A percentile compares a stretch with the other conserved stretches of the same genome.
phyloP scores from a whole-genome alignment of 2,329 filamentous ascomycete species.

The Talaromyces sp. region DNA sequence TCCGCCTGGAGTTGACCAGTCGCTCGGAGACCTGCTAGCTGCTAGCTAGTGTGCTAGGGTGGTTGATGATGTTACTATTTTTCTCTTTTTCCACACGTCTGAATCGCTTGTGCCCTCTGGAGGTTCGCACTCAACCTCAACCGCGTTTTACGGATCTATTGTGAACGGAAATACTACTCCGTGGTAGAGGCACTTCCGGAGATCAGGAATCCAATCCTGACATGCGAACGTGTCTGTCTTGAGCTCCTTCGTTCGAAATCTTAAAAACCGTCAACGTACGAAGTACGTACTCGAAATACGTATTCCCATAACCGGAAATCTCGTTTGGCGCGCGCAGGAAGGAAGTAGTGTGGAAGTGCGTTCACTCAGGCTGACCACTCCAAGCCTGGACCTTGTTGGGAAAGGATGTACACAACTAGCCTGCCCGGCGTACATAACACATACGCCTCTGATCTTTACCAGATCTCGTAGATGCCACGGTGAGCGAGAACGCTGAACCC shows the following conservation, averaged over 20 bases:
- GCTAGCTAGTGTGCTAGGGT: not conserved
- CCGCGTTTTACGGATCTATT: not conserved
- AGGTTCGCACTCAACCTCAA: not conserved
- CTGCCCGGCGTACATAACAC: slow-evolving; percentile 8
- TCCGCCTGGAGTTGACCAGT: slow-evolving; percentile 18
- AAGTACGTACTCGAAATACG: not conserved
- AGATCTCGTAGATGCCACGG: slow-evolving; percentile 9
- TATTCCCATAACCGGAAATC: not conserved
- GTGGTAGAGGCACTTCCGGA: slow-evolving; percentile 6
- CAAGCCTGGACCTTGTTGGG: slow-evolving; percentile 1
- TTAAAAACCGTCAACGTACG: not conserved
- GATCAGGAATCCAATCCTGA: slow-evolving; percentile 1
- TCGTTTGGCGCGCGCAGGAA: slow-evolving; percentile 9
- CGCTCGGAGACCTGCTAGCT: slow-evolving; percentile 17
- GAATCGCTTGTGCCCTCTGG: no score
- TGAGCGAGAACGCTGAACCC: not conserved
- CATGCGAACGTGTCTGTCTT: slow-evolving; percentile 10
- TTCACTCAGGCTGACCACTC: not conserved
- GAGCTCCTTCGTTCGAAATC: not conserved
- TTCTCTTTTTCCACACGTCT: not conserved
- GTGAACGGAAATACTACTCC: slow-evolving; percentile 15
- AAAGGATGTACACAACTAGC: slow-evolving; percentile 8
- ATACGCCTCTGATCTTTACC: slow-evolving; percentile 5
- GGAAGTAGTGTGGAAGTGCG: slow-evolving; percentile 5
- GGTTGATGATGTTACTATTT: not conserved